Conservation (phyloP, 2,329 filamentous ascomycete genomes). For the Alternaria conjuncta region DNA sequence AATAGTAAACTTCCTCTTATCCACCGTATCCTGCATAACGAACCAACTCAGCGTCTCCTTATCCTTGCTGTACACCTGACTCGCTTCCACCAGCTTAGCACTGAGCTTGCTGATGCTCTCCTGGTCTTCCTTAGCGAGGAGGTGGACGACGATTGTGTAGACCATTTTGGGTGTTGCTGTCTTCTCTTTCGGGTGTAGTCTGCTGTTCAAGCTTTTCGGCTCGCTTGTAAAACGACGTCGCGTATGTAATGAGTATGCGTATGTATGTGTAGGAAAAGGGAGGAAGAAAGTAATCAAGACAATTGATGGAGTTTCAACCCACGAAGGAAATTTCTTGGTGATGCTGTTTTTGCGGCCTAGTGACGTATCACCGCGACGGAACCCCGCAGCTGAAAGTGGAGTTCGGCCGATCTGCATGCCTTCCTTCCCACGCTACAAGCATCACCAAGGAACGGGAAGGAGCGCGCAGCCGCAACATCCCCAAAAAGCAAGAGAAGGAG, state of each 20-base stretch:
- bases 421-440: not conserved
- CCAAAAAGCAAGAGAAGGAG: not conserved
- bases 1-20: slow-evolving; percentile 74
- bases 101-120: slow-evolving; percentile 70
- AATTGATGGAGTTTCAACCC: too few species aligned
- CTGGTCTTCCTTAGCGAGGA: slow-evolving; percentile 71
- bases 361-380: slow-evolving; percentile 8
- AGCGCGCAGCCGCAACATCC: not conserved
- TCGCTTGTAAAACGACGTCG: not conserved
- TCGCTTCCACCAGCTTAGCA: slow-evolving; percentile 77
- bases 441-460: not conserved
- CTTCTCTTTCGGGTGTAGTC: too few species aligned
- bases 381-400: slow-evolving; percentile 13
- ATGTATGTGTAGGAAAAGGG: not conserved
- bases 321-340: too few species aligned
- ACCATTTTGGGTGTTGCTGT: slow-evolving; percentile 58
- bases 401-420: not conserved
- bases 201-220: not conserved
- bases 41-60: slow-evolving; percentile 72
- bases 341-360: slow-evolving; percentile 5
- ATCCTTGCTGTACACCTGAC: slow-evolving; percentile 73
- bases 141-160: slow-evolving; percentile 72
- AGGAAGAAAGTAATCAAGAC: not conserved
- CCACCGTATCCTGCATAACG: slow-evolving; percentile 76
- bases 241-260: not conserved